Evolutionary conservation across 2,329 filamentous ascomycete species (phyloP), one percentile per base, ranked within the genome.

Genomic region (Alternaria viburni): DNA sequence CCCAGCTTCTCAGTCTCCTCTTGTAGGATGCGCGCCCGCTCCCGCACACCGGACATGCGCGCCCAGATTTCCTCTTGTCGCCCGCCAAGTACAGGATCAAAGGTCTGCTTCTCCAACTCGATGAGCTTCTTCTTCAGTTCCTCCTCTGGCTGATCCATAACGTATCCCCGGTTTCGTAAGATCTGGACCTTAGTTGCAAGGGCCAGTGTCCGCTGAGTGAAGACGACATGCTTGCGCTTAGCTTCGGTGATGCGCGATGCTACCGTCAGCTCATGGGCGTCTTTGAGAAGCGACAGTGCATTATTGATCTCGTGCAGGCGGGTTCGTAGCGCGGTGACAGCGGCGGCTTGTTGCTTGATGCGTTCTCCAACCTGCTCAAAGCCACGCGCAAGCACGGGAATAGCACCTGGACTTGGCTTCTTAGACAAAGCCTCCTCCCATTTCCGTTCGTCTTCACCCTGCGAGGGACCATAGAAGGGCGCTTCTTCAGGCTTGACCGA

Each of bases 31-130:
- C 90, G 88, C 21, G 91, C 90, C 68, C 93, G 88, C 65, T 91
- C 91, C 67, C 91, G 85, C 51, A 96, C 83, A 41, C 90, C 87
- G 52, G 93, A 90, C 81, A 96, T 87, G 49, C 92, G 85, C 68
- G 92, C 93, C 92, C 92, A 96, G 47, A 96, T 88, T 82, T 96
- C 92, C 79, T 96, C 93, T 75, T 93, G 90, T 69, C 91, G 84
- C 3, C 91, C 92, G 41, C 87, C 87, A 59, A 95, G 85, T 8
- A 89, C 89, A 8, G 93, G 92, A 74, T 96, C 92, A 67, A 89
- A 88, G 26, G 93, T 87, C 54, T 85, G 84, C 73, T 88, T 87
- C 77, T 94, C 91, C 61, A 96, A 82, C 23, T 83, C 84, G 73
- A 89, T 83, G 62, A 96, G 83, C 77, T 92, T 91, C 70, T 88